A percentile compares a stretch with the other conserved stretches of the same genome.
phyloP scores from a whole-genome alignment of 345 rosid genomes.

The Rhodomyrtus tomentosa region DNA sequence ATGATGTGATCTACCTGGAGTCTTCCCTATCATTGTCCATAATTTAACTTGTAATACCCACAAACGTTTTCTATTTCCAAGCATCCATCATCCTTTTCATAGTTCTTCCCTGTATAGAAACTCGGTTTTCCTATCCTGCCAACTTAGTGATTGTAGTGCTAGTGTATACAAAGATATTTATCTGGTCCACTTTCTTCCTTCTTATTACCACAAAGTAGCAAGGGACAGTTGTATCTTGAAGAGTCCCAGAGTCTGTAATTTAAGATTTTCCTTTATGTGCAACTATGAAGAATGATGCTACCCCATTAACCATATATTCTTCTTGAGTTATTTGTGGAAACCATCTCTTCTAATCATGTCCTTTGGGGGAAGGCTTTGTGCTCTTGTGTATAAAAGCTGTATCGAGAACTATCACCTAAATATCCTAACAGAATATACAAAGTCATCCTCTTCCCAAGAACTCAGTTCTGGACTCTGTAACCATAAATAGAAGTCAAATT shows the following conservation, averaged over 20 bases:
- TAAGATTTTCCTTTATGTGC: neutral
- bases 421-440: neutral
- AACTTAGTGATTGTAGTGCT: neutral
- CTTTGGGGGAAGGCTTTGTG: neutral
- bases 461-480: neutral
- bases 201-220: neutral
- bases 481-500: neutral
- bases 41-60: neutral
- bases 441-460: neutral
- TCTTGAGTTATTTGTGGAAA: neutral
- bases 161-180: neutral
- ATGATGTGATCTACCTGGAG: neutral
- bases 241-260: neutral
- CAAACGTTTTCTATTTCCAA: neutral
- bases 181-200: neutral
- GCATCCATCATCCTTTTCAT: neutral
- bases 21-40: neutral
- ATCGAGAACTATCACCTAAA: neutral
- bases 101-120: neutral
- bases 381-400: neutral
- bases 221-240: neutral
- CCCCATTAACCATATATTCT: neutral
- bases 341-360: neutral
- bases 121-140: neutral
- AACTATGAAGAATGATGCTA: neutral